Evolutionary conservation across 2,329 filamentous ascomycete species (phyloP).

Genomic region (Paecilomyces sp.): DNA sequence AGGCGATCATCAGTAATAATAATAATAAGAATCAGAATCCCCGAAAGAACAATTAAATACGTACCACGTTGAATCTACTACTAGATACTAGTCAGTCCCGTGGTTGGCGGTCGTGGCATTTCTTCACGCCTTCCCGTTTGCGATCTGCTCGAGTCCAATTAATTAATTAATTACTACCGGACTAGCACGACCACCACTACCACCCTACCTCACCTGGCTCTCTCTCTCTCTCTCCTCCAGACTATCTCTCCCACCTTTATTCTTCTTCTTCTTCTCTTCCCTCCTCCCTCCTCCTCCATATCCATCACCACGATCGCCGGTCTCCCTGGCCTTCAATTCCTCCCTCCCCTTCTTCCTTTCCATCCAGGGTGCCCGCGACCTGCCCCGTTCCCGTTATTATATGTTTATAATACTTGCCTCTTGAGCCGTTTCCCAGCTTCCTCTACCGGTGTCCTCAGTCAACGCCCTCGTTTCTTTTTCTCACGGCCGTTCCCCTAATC

Average conservation of each 20-base stretch:
- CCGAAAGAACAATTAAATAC: no score
- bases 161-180: no score
- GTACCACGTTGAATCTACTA: no score
- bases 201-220: no score
- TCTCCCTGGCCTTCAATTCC: not conserved
- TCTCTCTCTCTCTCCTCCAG: not conserved
- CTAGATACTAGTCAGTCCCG: not conserved
- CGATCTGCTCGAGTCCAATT: not conserved
- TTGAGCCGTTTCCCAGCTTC: not conserved
- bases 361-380: not conserved
- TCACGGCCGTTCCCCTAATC: slow-evolving; percentile 1
- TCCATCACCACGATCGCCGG: slow-evolving; percentile 1
- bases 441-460: slow-evolving; percentile 6
- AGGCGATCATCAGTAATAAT: no score
- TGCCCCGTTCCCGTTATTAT: not conserved
- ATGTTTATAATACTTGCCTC: not conserved
- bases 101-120: not conserved
- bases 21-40: no score
- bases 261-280: not conserved
- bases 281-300: slow-evolving; percentile 1
- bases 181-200: no score
- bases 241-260: not conserved
- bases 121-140: not conserved
- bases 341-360: not conserved
- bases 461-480: not conserved